Percentiles rank a stretch among this genome's conserved stretches.
These are phyloP conservation scores for Fraxinus platypoda DNA, from an alignment of 305 asterid genomes.

Conservation along the genomic window DNA sequence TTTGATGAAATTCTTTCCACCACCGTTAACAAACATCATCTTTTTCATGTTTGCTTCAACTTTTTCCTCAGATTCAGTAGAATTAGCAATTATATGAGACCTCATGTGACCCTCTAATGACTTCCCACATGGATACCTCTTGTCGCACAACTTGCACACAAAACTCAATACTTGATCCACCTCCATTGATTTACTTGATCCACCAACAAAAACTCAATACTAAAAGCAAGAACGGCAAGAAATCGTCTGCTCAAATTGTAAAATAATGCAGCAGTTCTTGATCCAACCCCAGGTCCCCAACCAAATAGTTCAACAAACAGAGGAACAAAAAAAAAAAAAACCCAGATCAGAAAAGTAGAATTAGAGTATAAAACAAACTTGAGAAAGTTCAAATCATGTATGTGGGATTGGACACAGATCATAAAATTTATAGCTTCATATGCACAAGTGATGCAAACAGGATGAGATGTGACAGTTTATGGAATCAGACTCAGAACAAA, in stretches of 20 bases:
- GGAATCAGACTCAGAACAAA: conserved; percentile 32
- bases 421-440: conserved; percentile 23
- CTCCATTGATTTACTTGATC: conserved; percentile 32
- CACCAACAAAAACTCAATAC: conserved; percentile 19
- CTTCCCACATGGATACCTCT: conserved; percentile 81
- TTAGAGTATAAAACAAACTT: conserved; percentile 16
- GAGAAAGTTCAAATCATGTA: conserved; percentile 25
- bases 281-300: conserved; percentile 21
- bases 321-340: background rate
- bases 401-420: conserved; percentile 37
- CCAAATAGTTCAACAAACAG: conserved; percentile 12
- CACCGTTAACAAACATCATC: conserved; percentile 23
- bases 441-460: background rate
- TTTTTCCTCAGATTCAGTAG: conserved; percentile 51
- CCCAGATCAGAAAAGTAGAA: conserved; percentile 22
- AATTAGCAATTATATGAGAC: conserved; percentile 61
- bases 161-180: conserved; percentile 58
- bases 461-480: conserved; percentile 42
- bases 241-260: background rate
- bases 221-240: conserved; percentile 22
- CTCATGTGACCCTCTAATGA: conserved; percentile 88
- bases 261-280: conserved; percentile 34
- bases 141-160: conserved; percentile 69
- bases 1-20: conserved; percentile 14
- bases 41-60: conserved; percentile 37